Conservation (phyloP, 345 rosid species). For the Camelina laxa region DNA sequence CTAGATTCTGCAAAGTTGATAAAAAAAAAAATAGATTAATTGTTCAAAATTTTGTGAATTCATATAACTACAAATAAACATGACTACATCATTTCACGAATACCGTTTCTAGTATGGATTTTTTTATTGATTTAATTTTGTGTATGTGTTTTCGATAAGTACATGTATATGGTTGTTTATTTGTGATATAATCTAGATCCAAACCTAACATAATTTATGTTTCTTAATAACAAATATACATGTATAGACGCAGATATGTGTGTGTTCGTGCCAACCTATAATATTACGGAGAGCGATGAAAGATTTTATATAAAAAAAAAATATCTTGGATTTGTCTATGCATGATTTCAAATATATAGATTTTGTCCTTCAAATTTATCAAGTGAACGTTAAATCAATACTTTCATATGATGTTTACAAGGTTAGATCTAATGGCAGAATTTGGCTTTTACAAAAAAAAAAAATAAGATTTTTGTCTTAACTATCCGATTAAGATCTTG, state of each 20-base stretch:
- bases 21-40: not conserved
- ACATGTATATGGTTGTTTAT: no score
- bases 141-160: no score
- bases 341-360: not conserved
- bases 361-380: not conserved
- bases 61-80: not conserved
- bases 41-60: not conserved
- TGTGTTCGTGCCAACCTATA: not conserved
- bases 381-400: not conserved
- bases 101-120: no score
- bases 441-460: not conserved
- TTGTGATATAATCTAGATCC: no score
- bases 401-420: slow-evolving; percentile 39
- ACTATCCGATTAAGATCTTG: slow-evolving; percentile 33
- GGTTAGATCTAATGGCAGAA: slow-evolving; percentile 32
- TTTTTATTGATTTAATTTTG: no score
- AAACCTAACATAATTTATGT: not conserved
- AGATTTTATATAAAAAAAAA: not conserved
- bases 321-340: not conserved
- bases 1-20: not conserved
- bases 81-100: not conserved
- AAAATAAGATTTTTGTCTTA: not conserved
- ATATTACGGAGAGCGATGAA: not conserved
- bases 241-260: not conserved
- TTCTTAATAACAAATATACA: not conserved